Base-by-base conservation (phyloP, 2,329 filamentous ascomycete species). In the Pseudogymnoascus verrucosus region DNA sequence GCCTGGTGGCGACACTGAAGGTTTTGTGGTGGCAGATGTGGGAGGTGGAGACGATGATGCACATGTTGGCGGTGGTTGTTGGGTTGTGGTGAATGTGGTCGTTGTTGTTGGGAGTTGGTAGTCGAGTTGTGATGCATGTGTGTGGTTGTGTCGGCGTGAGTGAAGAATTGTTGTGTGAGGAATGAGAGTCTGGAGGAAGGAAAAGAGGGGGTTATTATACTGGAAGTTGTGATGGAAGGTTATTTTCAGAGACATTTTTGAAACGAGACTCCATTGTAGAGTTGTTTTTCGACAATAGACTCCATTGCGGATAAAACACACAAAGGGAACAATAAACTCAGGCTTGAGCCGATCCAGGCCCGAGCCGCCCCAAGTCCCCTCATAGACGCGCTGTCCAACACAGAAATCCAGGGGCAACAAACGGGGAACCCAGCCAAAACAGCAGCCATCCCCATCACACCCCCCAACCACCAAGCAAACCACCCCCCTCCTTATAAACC, bases 401-500 rank as follows among this genome's bases (percentile, higher is more conserved):
- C 2, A 26, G 23, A 51, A 51, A 10, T 3, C 6, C 23, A 28
- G 44, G 3, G 2, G 14, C 12, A n/a, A 14, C 28, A 39, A n/a
- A 14, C 6, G 47, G 61, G 12, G n/a, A 26, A 11, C n/a, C 2
- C 44, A 62, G 57, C 21, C 60, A 39, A 19, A 63, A 57, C 61
- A 61, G 36, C 19, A 40, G 5, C 31, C 62, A 44, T 66, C 64
- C 26, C 16, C 12, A 60, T 63, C 34, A 31, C 62, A 42, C 62
- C 65, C 36, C 61, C 28, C 28, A 28, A 28, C 28, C 28, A 28
- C 28, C 28, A 28, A 28, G 28, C 28, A 39, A 34, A 28, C 28
- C 51, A 61, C 62, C 64, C 67, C 67, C 61, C 47, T 28, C 59
- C 26, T 57, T 34, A 62, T 34, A 34, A 31, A 6, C 4, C n/a